Base-by-base conservation (phyloP, 129 eudicot species). In the Flaveria bidentis region DNA sequence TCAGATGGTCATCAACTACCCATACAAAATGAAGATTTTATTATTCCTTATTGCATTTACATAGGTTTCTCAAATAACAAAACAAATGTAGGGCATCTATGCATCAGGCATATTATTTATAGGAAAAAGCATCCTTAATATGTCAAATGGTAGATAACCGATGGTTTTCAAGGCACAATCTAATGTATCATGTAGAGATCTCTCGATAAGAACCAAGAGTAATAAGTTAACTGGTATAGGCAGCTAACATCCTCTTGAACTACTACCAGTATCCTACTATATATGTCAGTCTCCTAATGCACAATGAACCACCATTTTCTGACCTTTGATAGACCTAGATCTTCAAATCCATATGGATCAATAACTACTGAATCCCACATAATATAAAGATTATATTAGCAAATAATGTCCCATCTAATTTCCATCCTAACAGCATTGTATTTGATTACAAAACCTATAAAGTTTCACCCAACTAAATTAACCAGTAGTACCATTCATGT, bases 161-260 rank as follows among this genome's bases (percentile, higher is more conserved):
- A 13, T 6, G 52, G 23, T 49, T 36, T 26, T 33, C 46, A 45
- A 55, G 5, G 18, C 44, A 74, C 26, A 44, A 74, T 62, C 61
- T 9, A 25, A 66, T 56, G 28, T 56, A 18, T 56, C 62, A 56
- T 20, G 62, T 8, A 56, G 14, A 25, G 62, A 56, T 28, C 28
- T 56, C 14, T 3, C 28, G 1, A 20, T 56, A 42, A 73, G 23
- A 69, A 45, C 46, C 72, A 63, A 5, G 63, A 64, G 8, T 33
- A 13, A 76, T 53, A 50, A 22, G 5, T 20, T 51, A 76, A 67
- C 61, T 44, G 28, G 55, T 67, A 68, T 53, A 57, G 60, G 23
- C 44, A 78, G 52, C 77, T 63, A 60, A 47, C 47, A 60, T 15
- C 47, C 72, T 41, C 72, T 61, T 61, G 57, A 45, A 78, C 72